Conservation (phyloP, 2,329 filamentous ascomycete species). For the Davidsoniella neocaledoniae region DNA sequence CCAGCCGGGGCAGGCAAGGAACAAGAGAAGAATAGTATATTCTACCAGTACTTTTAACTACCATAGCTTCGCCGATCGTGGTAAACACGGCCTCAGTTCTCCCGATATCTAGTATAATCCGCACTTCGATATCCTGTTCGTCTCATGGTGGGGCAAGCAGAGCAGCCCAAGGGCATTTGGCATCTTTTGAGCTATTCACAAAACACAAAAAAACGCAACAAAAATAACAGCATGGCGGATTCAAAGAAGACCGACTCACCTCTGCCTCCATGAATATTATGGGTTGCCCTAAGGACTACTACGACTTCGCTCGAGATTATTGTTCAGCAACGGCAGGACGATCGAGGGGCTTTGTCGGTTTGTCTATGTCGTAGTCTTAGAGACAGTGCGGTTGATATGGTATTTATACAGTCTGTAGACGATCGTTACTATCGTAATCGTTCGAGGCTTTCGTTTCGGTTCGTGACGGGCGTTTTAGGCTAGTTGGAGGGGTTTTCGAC, state of each 20-base stretch:
- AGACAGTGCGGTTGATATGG: not conserved
- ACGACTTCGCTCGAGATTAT: not conserved
- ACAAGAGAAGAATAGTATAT: no score
- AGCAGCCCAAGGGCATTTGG: not conserved
- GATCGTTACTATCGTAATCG: no score
- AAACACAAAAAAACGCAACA: not conserved
- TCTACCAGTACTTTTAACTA: no score
- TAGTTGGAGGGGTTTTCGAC: not conserved
- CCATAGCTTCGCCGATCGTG: no score
- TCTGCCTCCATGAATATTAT: slow-evolving; percentile 12
- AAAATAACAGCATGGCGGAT: not conserved
- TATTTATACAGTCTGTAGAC: no score
- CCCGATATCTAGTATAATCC: no score
- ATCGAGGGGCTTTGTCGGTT: not conserved
- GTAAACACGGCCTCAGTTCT: no score
- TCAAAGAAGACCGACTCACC: slow-evolving; percentile 5
- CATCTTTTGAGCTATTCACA: not conserved
- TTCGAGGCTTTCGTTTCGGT: not conserved
- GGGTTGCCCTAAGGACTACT: not conserved
- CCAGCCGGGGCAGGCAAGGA: no score
- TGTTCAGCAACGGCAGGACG: not conserved
- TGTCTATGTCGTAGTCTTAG: no score
- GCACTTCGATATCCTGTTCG: no score
- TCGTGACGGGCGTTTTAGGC: not conserved
- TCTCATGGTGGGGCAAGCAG: not conserved